Base-by-base conservation (phyloP, 164 flowering plant genomes). In the Dillenia turbinata region DNA sequence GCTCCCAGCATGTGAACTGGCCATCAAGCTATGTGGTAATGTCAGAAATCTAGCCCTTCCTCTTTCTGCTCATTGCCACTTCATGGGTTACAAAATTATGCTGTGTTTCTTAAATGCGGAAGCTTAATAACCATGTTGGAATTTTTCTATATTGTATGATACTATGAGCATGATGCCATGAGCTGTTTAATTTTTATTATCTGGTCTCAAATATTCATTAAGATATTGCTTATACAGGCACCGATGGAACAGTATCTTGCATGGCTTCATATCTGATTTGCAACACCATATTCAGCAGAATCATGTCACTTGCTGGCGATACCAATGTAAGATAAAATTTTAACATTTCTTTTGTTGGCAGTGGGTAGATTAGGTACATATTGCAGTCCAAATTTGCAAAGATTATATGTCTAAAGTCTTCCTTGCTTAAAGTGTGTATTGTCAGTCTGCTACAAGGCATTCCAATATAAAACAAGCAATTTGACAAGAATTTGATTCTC, bases 11-110 rank as follows among this genome's bases (percentile, higher is more conserved):
- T 87, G 90, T 69, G 82, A 78, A 64, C 57, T 67, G 54, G 83
- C 83, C 40, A 74, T 80, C 12, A 77, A 82, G 63, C 82, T 76
- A 62, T 87, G 90, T 57, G 90, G 90, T 85, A 85, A 75, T 19
- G 56, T 12, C 22, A 33, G 40, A 5, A 33, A 33, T 33, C 40
- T 33, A 17, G 52, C 12, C 2, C 56, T 61, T 66, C 13, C 40
- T 33, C 17, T 50, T 67, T 57, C 13, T 48, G 44, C 15, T 44
- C 22, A 1, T 44, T 12, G 8, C 47, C 15, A 4, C 12, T 6
- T 49, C 9, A 47, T 57, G 44, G 43, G 56, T 17, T 17, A 15
- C 17, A 16, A 2, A 17, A 10, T 24, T 8, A 5, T 45, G 9
- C 17, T 55, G 11, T 15, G 2, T 52, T 15, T 52, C 1, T 10